Evolutionary conservation across 495 filamentous ascomycete species (phyloP), one percentile per base, ranked within the genome.

Genomic region (Bombardia bombarda): DNA sequence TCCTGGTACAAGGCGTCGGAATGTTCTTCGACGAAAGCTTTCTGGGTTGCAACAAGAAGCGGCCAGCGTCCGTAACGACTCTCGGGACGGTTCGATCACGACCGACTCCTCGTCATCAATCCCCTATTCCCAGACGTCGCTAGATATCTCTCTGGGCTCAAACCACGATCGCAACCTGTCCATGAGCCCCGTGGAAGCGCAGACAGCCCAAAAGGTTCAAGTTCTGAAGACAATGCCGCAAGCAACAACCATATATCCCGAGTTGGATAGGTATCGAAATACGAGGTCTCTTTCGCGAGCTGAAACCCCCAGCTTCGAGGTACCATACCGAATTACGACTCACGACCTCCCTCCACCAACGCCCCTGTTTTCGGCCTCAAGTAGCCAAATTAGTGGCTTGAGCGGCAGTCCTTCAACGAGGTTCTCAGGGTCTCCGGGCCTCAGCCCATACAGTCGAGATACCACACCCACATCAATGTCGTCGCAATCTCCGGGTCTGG

Each of bases 381-480:
- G 67, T 56, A 73, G 71, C 40, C 67, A 74, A 38, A 50, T 74
- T 30, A 78, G 74, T 50, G 69, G 55, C 8, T 78, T 83, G 45
- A 82, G 82, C 43, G 84, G 79, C 44, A 96, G 85, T 45, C 88
- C 90, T 32, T 96, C 92, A n/a, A 96, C 89, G 25, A 74, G 87
- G 45, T 95, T 90, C 52, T 94, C 90, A 23, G 87, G 84, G 40
- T 98, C 92, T 3, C 92, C 92, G 8, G 86, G 88, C 4, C 72
- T 85, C 24, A 69, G 74, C 25, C 66, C 73, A 43, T 97, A 93
- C 65, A 95, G 90, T 62, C 76, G 84, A 52, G 83, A 87, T 32
- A 94, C 92, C 8, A 96, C 92, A 2, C 90, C 92, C 1, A 95
- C 90, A n/a, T 95, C 92, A 7, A 78, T 89, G 55, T 94, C 89